Evolutionary conservation across 2,329 filamentous ascomycete genomes (phyloP).

Genomic region (Pseudonectria buxi): DNA sequence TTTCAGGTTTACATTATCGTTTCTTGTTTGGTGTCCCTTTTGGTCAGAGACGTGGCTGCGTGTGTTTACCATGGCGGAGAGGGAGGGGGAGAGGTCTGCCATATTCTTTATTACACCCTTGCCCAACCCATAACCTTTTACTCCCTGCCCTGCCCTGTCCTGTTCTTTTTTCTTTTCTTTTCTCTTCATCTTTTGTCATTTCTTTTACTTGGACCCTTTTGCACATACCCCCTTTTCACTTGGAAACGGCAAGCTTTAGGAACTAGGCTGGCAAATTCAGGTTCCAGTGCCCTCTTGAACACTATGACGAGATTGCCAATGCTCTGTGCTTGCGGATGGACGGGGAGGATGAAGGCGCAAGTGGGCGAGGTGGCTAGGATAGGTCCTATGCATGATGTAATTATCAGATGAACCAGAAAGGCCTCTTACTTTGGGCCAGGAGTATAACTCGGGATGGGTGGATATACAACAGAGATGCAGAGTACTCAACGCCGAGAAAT

Average conservation of each 20-base stretch:
- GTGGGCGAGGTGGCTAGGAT: conserved; percentile 29
- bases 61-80: too few species aligned
- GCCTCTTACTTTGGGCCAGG: too few species aligned
- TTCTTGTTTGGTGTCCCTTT: conserved; percentile 11
- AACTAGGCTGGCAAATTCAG: conserved; percentile 6
- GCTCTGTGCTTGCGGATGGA: too few species aligned
- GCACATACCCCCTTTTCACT: conserved; percentile 18
- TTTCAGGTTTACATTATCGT: conserved; percentile 5
- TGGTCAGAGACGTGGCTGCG: conserved; percentile 1
- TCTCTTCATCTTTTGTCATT: conserved; percentile 4
- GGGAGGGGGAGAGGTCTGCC: conserved; percentile 1
- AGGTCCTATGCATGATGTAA: too few species aligned
- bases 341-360: too few species aligned
- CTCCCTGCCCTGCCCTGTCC: too few species aligned
- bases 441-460: too few species aligned
- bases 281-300: too few species aligned
- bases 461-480: too few species aligned
- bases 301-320: too few species aligned
- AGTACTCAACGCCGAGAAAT: too few species aligned
- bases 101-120: conserved; percentile 8
- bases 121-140: conserved; percentile 8
- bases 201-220: conserved; percentile 2
- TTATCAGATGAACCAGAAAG: too few species aligned
- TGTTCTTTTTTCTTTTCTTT: conserved; percentile 8
- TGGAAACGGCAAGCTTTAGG: conserved; percentile 4